phyloP scores from a whole-genome alignment of 306 rosid genomes.

The Casuarina glauca region DNA sequence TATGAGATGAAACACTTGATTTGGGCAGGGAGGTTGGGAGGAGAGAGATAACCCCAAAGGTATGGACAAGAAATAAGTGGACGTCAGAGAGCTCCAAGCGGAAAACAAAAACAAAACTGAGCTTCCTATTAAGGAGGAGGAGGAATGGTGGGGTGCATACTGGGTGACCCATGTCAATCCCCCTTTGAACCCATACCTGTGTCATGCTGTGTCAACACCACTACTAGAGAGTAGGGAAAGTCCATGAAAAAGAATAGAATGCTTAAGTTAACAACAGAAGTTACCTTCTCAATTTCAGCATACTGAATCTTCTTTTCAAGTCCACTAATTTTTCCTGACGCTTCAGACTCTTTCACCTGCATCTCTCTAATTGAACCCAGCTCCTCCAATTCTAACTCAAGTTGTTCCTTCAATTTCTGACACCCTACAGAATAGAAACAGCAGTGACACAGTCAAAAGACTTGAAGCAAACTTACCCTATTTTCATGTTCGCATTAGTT shows the following conservation, averaged over 20 bases:
- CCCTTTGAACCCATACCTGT: neutral
- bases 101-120: too few relatives aligned
- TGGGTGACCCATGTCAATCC: too few relatives aligned
- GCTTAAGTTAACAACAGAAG: slow-evolving; percentile 5
- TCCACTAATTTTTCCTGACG: slow-evolving; percentile 90
- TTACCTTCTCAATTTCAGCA: slow-evolving; percentile 96
- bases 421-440: slow-evolving; percentile 47
- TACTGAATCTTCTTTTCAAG: slow-evolving; percentile 92
- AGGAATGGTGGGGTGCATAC: too few relatives aligned
- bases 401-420: slow-evolving; percentile 77
- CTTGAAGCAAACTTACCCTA: neutral
- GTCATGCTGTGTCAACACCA: neutral
- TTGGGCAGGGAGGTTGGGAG: too few relatives aligned
- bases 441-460: slow-evolving; percentile 27
- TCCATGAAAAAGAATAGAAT: neutral
- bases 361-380: slow-evolving; percentile 96
- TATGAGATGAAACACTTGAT: neutral
- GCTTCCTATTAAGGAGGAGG: too few relatives aligned
- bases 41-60: too few relatives aligned
- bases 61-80: too few relatives aligned
- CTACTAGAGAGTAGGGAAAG: neutral
- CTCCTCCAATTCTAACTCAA: slow-evolving; percentile 80
- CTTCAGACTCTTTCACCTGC: slow-evolving; percentile 95
- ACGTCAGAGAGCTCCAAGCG: too few relatives aligned
- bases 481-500: neutral